phyloP scores from a whole-genome alignment of 805 yeast genomes.

The Pichia ethanolica region DNA sequence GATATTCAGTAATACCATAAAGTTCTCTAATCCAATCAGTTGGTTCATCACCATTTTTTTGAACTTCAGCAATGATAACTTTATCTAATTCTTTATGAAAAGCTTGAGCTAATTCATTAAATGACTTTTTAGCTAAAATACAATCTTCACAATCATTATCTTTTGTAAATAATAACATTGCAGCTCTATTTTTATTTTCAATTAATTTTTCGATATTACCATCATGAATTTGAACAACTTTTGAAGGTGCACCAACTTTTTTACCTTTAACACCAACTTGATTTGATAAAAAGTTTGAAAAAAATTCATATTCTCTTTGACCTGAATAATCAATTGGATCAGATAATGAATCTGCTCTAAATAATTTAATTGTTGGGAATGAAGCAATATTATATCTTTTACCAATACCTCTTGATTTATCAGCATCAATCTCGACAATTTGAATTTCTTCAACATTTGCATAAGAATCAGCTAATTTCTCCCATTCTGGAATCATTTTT shows the following conservation, averaged over 20 bases:
- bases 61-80: constrained; percentile 39
- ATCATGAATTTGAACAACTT: constrained; percentile 23
- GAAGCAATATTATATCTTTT: constrained; percentile 48
- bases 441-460: constrained; percentile 18
- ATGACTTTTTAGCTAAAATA: constrained; percentile 42
- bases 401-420: constrained; percentile 43
- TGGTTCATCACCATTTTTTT: constrained; percentile 38
- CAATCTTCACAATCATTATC: constrained; percentile 42
- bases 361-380: constrained; percentile 57
- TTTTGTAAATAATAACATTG: constrained; percentile 45
- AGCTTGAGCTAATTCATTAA: constrained; percentile 42
- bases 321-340: constrained; percentile 54
- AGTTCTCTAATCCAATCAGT: constrained; percentile 33
- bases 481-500: constrained; percentile 44
- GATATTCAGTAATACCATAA: constrained; percentile 41
- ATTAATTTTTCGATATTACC: constrained; percentile 23
- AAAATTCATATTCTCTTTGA: constrained; percentile 39
- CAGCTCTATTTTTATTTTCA: constrained; percentile 31
- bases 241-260: constrained; percentile 14
- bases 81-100: constrained; percentile 34
- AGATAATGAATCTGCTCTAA: constrained; percentile 39
- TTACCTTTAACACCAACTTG: constrained; percentile 28
- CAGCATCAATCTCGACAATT: constrained; percentile 51
- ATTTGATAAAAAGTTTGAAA: constrained; percentile 41
- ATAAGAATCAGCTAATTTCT: constrained; percentile 20